A percentile compares a stretch with the other conserved stretches of the same genome.
phyloP scores from a whole-genome alignment of 2,329 filamentous ascomycete species.

The Colletotrichum endophyticum region DNA sequence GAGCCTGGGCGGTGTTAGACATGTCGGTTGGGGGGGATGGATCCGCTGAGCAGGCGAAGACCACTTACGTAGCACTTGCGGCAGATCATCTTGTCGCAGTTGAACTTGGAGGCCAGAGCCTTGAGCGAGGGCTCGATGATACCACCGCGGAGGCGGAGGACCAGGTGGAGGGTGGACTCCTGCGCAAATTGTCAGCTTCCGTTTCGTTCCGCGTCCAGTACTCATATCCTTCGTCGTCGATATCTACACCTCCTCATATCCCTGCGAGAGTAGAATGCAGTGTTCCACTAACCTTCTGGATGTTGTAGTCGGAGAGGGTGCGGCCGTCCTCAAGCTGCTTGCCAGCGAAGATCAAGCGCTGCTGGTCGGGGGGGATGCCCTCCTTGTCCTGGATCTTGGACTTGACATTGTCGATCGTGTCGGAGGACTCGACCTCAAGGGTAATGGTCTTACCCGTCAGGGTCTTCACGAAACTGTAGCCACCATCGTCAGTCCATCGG shows the following conservation, averaged over 20 bases:
- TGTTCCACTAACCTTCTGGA: conserved; percentile 83
- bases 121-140: conserved; percentile 99
- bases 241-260: neutral
- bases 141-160: conserved; percentile 98
- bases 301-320: conserved; percentile 98
- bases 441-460: conserved; percentile 99
- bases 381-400: conserved; percentile 99
- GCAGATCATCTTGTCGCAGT: conserved; percentile 99
- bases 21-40: neutral
- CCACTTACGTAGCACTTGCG: conserved; percentile 98
- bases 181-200: conserved; percentile 39
- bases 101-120: conserved; percentile 98
- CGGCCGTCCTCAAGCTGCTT: conserved; percentile 99
- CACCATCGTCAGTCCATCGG: conserved; percentile 27
- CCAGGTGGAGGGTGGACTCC: conserved; percentile 98
- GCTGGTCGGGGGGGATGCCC: conserved; percentile 96
- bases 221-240: neutral
- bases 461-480: conserved; percentile 96
- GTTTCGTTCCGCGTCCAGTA: neutral
- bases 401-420: conserved; percentile 99
- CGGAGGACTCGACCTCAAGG: conserved; percentile 97
- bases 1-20: conserved; percentile 52
- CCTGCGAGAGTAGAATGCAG: neutral
- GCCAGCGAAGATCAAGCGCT: conserved; percentile 98
- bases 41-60: neutral